Evolutionary conservation across 2,329 filamentous ascomycete genomes (phyloP).

Genomic region (Colletotrichum neosansevieriae): DNA sequence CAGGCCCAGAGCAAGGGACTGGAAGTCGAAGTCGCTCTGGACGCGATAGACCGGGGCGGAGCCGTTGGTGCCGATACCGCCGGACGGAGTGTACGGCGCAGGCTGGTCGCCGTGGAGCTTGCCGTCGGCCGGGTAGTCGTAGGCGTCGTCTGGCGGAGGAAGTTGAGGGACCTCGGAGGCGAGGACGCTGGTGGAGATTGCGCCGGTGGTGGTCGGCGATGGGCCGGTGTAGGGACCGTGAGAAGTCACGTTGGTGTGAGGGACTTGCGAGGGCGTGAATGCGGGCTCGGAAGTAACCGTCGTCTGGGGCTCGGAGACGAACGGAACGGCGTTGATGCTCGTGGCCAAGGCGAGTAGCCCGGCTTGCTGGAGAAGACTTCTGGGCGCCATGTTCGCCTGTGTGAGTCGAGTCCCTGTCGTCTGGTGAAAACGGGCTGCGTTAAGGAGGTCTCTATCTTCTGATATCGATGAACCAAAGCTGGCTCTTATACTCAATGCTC

Average conservation of each 20-base stretch:
- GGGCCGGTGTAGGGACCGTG: conserved; percentile 78
- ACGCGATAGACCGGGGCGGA: conserved; percentile 80
- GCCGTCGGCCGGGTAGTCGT: conserved; percentile 79
- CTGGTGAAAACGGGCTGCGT: not conserved
- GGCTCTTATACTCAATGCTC: conserved; percentile 19
- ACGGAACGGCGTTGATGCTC: conserved; percentile 47
- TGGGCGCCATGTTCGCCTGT: conserved; percentile 17
- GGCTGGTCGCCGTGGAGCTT: conserved; percentile 75
- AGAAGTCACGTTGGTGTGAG: conserved; percentile 68
- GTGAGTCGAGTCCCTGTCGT: not conserved
- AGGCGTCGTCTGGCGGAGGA: conserved; percentile 71
- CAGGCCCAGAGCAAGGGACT: conserved; percentile 79
- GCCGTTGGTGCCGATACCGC: conserved; percentile 84
- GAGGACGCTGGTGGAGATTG: conserved; percentile 68
- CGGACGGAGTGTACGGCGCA: conserved; percentile 77
- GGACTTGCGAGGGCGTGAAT: conserved; percentile 45
- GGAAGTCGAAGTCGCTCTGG: conserved; percentile 85
- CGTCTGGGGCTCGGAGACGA: conserved; percentile 51
- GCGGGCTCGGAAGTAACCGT: conserved; percentile 49
- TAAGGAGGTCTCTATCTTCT: rapidly evolving
- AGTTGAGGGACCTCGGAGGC: conserved; percentile 68
- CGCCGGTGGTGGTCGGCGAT: conserved; percentile 75
- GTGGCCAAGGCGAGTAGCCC: conserved; percentile 42
- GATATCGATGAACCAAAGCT: not conserved
- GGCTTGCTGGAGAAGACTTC: conserved; percentile 17